Evolutionary conservation across 805 yeast species (phyloP), one percentile per base, ranked within the genome.

Genomic region (Cyberlindnera suaveolens): DNA sequence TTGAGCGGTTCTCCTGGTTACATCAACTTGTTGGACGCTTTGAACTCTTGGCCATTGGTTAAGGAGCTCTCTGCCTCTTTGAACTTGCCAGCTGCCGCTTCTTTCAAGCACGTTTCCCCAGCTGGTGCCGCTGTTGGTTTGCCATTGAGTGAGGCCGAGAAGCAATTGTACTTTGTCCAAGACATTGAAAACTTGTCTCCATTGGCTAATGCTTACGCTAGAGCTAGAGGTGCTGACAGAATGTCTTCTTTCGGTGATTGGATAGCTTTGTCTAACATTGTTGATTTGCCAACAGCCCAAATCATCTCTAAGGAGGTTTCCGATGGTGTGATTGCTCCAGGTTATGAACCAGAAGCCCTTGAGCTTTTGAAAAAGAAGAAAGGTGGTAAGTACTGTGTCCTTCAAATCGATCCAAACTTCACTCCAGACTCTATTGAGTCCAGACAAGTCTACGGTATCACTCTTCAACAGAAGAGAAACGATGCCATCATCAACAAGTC

Each of bases 161-260:
- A 89, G 77, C 85, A 91, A 69, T 79, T 91, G 52, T 93, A 93
- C 76, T 93, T 93, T 64, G 99, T 93, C 51, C 81, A 80, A 55
- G 96, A 88, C 66, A 88, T 91, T 60, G 96, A 87, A 68, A 87
- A 90, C 75, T 74, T 93, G 64, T 87, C 97, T 11, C 98, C 99
- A 44, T 76, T 93, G 62, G 99, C 99, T 51, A 85, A 85, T 62
- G 99, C 99, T 45, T 93, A 93, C 62, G 99, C 99, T 32, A 86
- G 98, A 72, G 99, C 99, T 44, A 86, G 99, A 70, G 99, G 99
- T 67, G 99, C 99, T 55, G 99, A 93, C 71, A 84, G 99, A 78
- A 93, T 93, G 99, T 90, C 97, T 6, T 86, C 96, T 13, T 93
- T 93, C 64, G 99, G 99, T 64, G 99, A 93, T 70, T 93, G 89